Evolutionary conservation across 2,329 filamentous ascomycete species (phyloP).

Genomic region (Hypoxylon sp.): DNA sequence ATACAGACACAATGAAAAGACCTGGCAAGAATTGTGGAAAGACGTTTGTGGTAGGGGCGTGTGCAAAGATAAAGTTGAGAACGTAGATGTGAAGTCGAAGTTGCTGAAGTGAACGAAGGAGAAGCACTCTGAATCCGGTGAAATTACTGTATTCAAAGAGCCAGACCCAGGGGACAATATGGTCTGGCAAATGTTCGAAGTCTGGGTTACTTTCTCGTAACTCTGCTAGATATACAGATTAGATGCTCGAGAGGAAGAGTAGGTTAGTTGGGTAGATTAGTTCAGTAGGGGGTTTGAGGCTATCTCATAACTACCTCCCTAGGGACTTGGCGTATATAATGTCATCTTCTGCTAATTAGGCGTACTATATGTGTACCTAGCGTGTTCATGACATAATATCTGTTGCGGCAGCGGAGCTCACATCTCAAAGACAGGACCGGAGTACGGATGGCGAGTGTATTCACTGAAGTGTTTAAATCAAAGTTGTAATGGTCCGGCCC

Average conservation of each 20-base stretch:
- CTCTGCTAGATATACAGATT: not conserved
- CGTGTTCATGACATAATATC: no score
- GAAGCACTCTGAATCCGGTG: constrained; percentile 22
- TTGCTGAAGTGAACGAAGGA: constrained; percentile 37
- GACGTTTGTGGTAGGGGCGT: constrained; percentile 39
- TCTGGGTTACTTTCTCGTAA: constrained; percentile 49
- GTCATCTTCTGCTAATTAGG: not conserved
- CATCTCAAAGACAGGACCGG: no score
- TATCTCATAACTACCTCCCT: no score
- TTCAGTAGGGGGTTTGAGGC: no score
- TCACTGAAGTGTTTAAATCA: no score
- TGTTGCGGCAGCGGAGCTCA: no score
- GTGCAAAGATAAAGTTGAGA: constrained; percentile 46
- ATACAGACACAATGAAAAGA: constrained; percentile 46
- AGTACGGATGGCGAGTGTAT: no score
- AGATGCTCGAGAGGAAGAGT: not conserved
- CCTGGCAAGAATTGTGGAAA: constrained; percentile 49
- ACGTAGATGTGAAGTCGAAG: constrained; percentile 47
- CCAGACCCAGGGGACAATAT: constrained; percentile 16
- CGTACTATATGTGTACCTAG: not conserved
- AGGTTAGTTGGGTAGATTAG: no score
- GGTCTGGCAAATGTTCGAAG: constrained; percentile 48
- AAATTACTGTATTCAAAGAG: constrained; percentile 27
- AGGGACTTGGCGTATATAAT: not conserved
- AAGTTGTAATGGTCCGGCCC: not conserved